These are phyloP conservation scores for Saccharomyces kudriavzevii DNA, from an alignment of 805 yeast species.

Conservation along the genomic window DNA sequence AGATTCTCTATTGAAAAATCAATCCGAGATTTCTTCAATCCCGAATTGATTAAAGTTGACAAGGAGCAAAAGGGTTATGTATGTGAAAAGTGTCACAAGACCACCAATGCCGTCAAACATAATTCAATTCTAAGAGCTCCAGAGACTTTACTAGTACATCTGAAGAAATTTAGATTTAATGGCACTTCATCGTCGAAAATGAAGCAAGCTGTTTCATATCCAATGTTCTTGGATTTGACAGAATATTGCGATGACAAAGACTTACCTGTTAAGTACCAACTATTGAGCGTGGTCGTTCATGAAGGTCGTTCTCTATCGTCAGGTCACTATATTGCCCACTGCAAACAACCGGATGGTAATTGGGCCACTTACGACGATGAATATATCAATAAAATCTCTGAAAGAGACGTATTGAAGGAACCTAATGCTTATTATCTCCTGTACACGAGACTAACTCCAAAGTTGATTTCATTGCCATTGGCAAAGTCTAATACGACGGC, in stretches of 20 bases:
- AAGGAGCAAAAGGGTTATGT: slow-evolving; percentile 70
- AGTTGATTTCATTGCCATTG: slow-evolving; percentile 22
- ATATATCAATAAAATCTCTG: slow-evolving; percentile 63
- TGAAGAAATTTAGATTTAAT: slow-evolving; percentile 85
- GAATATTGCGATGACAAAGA: slow-evolving; percentile 40
- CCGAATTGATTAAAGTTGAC: slow-evolving; percentile 68
- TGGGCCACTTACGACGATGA: slow-evolving; percentile 97
- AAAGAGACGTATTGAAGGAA: slow-evolving; percentile 67
- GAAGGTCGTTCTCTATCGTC: slow-evolving; percentile 88
- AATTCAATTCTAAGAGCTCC: slow-evolving; percentile 75
- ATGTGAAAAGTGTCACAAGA: slow-evolving; percentile 77
- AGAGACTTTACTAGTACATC: slow-evolving; percentile 76
- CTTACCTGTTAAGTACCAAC: slow-evolving; percentile 53
- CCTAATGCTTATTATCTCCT: slow-evolving; percentile 86
- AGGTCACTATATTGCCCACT: slow-evolving; percentile 89
- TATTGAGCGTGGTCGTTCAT: slow-evolving; percentile 81
- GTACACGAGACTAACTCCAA: slow-evolving; percentile 69
- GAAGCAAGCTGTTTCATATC: slow-evolving; percentile 78
- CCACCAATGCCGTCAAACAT: slow-evolving; percentile 70
- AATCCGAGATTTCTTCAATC: slow-evolving; percentile 71
- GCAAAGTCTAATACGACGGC: slow-evolving; percentile 4
- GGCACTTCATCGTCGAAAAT: slow-evolving; percentile 75
- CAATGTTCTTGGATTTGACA: slow-evolving; percentile 65
- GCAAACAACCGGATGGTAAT: slow-evolving; percentile 82
- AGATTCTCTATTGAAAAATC: slow-evolving; percentile 67